These are phyloP conservation scores for Dioscorea zingiberensis DNA, from an alignment of 106 monocot species.

Conservation along the genomic window DNA sequence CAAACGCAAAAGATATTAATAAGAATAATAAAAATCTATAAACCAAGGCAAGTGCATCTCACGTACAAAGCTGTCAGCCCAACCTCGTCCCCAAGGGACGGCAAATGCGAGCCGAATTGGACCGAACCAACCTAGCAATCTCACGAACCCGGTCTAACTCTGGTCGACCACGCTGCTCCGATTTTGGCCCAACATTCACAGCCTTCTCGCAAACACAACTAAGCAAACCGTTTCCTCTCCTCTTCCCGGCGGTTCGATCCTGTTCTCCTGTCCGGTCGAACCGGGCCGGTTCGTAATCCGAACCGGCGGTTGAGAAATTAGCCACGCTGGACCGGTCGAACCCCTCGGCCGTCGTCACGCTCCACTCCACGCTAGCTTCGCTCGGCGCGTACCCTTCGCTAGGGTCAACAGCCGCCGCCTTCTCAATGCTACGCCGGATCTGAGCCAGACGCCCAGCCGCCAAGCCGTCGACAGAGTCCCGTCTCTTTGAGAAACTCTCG, in stretches of 20 bases:
- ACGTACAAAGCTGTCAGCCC: no score
- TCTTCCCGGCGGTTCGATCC: slow-evolving; percentile 15
- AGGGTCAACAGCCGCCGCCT: neutral
- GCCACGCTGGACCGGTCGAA: no score
- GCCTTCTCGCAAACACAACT: slow-evolving; percentile 58
- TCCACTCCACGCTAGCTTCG: slow-evolving; percentile 36
- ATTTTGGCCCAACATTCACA: slow-evolving; percentile 24
- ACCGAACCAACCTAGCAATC: no score
- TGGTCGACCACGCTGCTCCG: neutral
- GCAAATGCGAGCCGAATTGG: no score
- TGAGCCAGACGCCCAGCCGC: slow-evolving; percentile 6
- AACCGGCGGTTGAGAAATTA: slow-evolving; percentile 51
- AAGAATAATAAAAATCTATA: no score
- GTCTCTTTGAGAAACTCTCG: slow-evolving; percentile 5
- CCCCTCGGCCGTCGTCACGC: slow-evolving; percentile 13
- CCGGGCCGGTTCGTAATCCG: slow-evolving; percentile 20
- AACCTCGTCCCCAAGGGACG: no score
- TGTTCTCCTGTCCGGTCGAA: no score
- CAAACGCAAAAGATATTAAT: no score
- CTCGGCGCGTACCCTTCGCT: slow-evolving; percentile 69
- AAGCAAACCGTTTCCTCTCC: slow-evolving; percentile 11
- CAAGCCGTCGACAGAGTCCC: neutral
- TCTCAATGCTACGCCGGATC: slow-evolving; percentile 6
- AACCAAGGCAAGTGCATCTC: no score
- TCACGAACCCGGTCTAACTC: neutral